Base-by-base conservation (phyloP, 306 rosid genomes). In the Cyamopsis tetragonoloba region DNA sequence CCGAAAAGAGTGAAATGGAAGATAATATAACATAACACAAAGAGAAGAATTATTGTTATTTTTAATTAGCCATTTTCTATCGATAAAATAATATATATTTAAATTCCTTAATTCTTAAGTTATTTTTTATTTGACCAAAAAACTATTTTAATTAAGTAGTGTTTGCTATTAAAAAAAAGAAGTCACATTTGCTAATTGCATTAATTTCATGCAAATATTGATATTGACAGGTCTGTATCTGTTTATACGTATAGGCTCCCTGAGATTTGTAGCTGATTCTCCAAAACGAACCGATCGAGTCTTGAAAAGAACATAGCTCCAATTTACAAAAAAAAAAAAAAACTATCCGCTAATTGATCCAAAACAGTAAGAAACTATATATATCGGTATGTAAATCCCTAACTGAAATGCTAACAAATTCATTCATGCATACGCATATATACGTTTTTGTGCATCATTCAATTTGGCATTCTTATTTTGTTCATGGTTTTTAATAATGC, bases 391-490 rank as follows among this genome's bases (percentile, higher is more conserved):
- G n/a, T n/a, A n/a, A 42, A 55, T 41, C 59, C 22, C 18, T n/a
- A 6, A 35, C 13, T 14, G 49, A 23, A 34, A 20, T 34, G 17
- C 9, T 48, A 65, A 31, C 35, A 24, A 48, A 59, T 22, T 35
- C 48, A 15, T 71, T 2, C 46, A 42, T 70, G 67, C 62, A 43
- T 62, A 58, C 64, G 67, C 62, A 43, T 62, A 58, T 57, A 49
- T 27, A 23, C 41, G 18, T 44, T 32, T 11, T 28, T 62, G 8
- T 32, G 55, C 47, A 27, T 32, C 14, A 17, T 47, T 47, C 27
- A 6, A 34, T 66, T 57, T 23, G 7, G 50, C 42, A 1, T 58
- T 50, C 7, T 18, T 66, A 19, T 1, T 64, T 66, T 65, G 56
- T 24, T 59, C 35, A 71, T 59, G 7, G 49, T 34, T 12, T 18